Base-by-base conservation (phyloP, 208 protist species). In the Naegleria gruberi region DNA sequence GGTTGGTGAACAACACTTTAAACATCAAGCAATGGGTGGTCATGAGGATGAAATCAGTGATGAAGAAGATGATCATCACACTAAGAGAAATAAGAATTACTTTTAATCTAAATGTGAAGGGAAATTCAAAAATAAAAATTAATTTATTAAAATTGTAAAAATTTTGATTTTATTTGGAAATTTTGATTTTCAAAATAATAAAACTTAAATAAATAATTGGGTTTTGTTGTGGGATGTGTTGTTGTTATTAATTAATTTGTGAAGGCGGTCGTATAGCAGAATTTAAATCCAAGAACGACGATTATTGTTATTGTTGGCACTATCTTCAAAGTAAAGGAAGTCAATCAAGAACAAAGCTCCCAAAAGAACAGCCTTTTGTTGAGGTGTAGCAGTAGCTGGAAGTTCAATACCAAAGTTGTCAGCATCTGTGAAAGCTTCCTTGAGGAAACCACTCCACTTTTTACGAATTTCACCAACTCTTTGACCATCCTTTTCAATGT, bases 401-500 rank as follows among this genome's bases (percentile, higher is more conserved):
- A 92, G 90, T 1, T 92, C 17, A n/a, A 92, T 65, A 82, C 57
- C 90, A 30, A 92, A 88, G 23, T 90, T 91, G 74, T 91, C 90
- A 19, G 87, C 57, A 19, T 91, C 90, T 12, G 85, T 92, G 19
- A 91, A 92, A 0, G 90, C 26, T 37, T 91, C 87, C 73, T 90
- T 90, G 4, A 37, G n/a, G 23, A 90, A 26, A 51, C 90, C 90
- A 26, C 45, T 55, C 17, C 51, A 92, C 42, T 34, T 55, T 37
- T 87, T 87, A 2, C n/a, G 0, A 46, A 87, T 55, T 55, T 55
- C 83, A 45, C 83, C 83, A 37, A 87, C 83, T 17, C 83, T 15
- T 55, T 87, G 26, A 41, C 41, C 41, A 23, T 87, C 30, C n/a
- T 46, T 55, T 41, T 87, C 83, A 55, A 87, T 87, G 40, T 55